phyloP scores from a whole-genome alignment of 129 eudicot species.

The Lactuca saligna region DNA sequence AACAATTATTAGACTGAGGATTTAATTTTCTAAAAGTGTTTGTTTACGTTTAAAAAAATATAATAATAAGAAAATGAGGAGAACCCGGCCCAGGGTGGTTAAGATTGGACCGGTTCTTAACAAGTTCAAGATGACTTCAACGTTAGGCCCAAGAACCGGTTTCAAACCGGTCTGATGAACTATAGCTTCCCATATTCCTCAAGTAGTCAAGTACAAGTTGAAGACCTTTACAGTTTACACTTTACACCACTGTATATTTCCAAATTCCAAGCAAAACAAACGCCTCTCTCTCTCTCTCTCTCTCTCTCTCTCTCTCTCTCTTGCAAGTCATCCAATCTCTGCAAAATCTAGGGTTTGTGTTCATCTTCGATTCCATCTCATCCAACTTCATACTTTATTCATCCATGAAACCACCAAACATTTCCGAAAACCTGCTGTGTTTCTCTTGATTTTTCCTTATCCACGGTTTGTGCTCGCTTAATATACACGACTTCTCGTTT shows the following conservation, averaged over 20 bases:
- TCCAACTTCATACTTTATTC: background rate
- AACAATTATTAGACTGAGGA: no score
- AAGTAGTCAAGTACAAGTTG: background rate
- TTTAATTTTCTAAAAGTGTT: no score
- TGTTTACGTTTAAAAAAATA: background rate
- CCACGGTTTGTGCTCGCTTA: background rate
- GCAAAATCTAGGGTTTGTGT: slow-evolving; percentile 25
- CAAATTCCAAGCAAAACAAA: slow-evolving; percentile 6
- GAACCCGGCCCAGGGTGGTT: background rate
- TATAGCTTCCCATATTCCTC: background rate
- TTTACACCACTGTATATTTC: background rate
- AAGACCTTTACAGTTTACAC: background rate
- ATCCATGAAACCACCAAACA: slow-evolving; percentile 31
- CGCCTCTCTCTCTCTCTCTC: background rate
- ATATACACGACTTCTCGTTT: background rate
- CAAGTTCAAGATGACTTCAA: background rate
- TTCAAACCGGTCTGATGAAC: background rate
- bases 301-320: no score
- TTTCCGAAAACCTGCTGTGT: slow-evolving; percentile 1
- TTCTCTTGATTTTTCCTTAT: background rate
- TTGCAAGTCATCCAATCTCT: background rate
- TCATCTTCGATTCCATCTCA: slow-evolving; percentile 4
- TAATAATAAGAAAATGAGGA: no score
- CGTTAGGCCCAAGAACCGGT: background rate
- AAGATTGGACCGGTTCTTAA: background rate